Evolutionary conservation across 768 basidiomycete species (phyloP).

Genomic region (Russula vinacea): DNA sequence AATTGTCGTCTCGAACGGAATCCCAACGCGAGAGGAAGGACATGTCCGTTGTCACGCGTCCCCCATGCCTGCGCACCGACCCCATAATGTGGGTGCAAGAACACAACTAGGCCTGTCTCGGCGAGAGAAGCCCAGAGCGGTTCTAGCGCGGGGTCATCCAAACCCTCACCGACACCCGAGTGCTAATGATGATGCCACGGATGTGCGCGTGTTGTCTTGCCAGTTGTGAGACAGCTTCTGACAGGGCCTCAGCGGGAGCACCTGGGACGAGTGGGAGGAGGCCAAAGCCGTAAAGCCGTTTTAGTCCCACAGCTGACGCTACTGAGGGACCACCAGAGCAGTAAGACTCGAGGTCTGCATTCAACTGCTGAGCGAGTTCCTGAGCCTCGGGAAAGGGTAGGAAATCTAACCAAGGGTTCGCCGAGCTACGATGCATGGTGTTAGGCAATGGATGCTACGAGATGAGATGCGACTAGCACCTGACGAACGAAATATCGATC

Average conservation of each 20-base stretch:
- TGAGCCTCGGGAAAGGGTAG: constrained; percentile 65
- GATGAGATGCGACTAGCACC: constrained; percentile 40
- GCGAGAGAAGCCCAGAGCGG: constrained; percentile 81
- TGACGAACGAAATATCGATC: constrained; percentile 76
- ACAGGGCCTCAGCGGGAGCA: constrained; percentile 51
- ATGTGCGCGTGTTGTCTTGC: constrained; percentile 56
- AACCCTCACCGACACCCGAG: constrained; percentile 70
- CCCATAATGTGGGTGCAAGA: constrained; percentile 86
- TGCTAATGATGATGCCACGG: constrained; percentile 79
- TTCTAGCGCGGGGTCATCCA: constrained; percentile 77
- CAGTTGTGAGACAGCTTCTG: constrained; percentile 68
- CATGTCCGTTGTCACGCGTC: constrained; percentile 76
- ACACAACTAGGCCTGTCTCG: constrained; percentile 65
- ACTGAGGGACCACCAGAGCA: constrained; percentile 62
- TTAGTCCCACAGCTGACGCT: constrained; percentile 40
- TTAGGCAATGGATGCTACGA: neutral
- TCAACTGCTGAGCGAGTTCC: constrained; percentile 64
- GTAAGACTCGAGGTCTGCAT: constrained; percentile 73
- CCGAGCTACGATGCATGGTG: constrained; percentile 51
- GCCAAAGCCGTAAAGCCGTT: constrained; percentile 80
- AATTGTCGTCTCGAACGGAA: constrained; percentile 87
- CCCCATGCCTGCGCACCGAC: constrained; percentile 75
- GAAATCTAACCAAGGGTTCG: constrained; percentile 93
- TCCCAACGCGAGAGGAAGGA: constrained; percentile 79
- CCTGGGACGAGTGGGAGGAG: constrained; percentile 77